A percentile compares a stretch with the other conserved stretches of the same genome.
phyloP scores from a whole-genome alignment of 2,329 filamentous ascomycete species.

The Epichloe uncinata region DNA sequence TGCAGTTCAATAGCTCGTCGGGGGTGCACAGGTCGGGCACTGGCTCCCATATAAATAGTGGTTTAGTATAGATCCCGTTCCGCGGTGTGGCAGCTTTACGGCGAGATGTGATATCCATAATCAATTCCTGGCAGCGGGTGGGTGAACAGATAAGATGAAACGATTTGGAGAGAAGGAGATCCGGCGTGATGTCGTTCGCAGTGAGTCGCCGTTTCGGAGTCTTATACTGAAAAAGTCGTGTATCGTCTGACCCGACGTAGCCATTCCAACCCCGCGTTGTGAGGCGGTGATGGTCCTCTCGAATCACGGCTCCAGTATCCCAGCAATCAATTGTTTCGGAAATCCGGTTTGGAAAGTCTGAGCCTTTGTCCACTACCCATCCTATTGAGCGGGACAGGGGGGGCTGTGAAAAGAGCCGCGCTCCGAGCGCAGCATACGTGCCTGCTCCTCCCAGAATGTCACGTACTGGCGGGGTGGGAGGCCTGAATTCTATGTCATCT shows the following conservation, averaged over 20 bases:
- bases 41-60: slow-evolving; percentile 88
- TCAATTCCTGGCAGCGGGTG: slow-evolving; percentile 59
- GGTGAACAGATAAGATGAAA: slow-evolving; percentile 86
- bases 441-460: slow-evolving; percentile 83
- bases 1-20: slow-evolving; percentile 50
- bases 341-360: slow-evolving; percentile 65
- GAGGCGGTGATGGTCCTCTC: slow-evolving; percentile 50
- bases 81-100: slow-evolving; percentile 27
- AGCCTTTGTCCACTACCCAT: slow-evolving; percentile 84
- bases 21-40: slow-evolving; percentile 78
- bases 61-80: slow-evolving; percentile 32
- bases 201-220: slow-evolving; percentile 78
- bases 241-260: slow-evolving; percentile 58
- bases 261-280: slow-evolving; percentile 92
- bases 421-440: slow-evolving; percentile 74
- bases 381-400: slow-evolving; percentile 55
- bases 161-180: slow-evolving; percentile 56
- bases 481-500: slow-evolving; percentile 87
- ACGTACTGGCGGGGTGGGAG: slow-evolving; percentile 52
- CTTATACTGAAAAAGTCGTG: slow-evolving; percentile 69
- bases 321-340: slow-evolving; percentile 54
- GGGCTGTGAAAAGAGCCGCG: slow-evolving; percentile 75
- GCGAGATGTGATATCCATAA: slow-evolving; percentile 53
- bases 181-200: slow-evolving; percentile 52
- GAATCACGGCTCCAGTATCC: slow-evolving; percentile 60